A percentile compares a stretch with the other conserved stretches of the same genome.
Conservation (phyloP, 108 stramenopile species). For the Cyclotella kingstonii region DNA sequence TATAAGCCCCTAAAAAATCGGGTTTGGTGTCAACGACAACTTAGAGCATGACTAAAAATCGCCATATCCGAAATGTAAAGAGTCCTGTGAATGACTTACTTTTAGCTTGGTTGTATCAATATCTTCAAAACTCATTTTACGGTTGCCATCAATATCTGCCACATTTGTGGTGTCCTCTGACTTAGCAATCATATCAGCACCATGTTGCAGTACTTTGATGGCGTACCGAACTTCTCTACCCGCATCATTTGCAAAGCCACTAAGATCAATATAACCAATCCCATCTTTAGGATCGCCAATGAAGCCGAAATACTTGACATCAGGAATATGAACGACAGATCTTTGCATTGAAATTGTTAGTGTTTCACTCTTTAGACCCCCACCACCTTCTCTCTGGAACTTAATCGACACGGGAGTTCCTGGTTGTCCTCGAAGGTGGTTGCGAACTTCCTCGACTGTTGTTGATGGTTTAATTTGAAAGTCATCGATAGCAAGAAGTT, state of each 20-base stretch:
- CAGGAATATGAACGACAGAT: conserved; percentile 72
- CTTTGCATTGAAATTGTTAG: conserved; percentile 72
- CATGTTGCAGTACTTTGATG: conserved; percentile 64
- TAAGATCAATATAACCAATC: conserved; percentile 90
- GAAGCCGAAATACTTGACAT: conserved; percentile 79
- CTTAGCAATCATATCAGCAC: conserved; percentile 53
- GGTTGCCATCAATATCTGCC: conserved; percentile 5
- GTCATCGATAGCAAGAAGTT: conserved; percentile 76
- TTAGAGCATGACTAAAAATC: background rate
- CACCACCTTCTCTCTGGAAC: conserved; percentile 70
- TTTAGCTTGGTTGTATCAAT: conserved; percentile 48
- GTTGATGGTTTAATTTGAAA: conserved; percentile 45
- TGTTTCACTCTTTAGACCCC: conserved; percentile 45
- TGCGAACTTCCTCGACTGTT: conserved; percentile 84
- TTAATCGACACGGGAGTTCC: conserved; percentile 75
- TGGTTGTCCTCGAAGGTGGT: conserved; percentile 84
- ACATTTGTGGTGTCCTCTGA: conserved; percentile 18
- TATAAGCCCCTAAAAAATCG: conserved; percentile 62
- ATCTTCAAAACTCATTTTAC: background rate
- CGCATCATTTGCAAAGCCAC: conserved; percentile 87
- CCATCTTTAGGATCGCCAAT: conserved; percentile 78
- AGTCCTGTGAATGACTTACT: conserved; percentile 10
- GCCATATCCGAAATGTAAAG: background rate
- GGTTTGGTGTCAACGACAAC: background rate
- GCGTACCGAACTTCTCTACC: conserved; percentile 82